Conservation (phyloP, 345 rosid genomes). For the Lepidium africanum region DNA sequence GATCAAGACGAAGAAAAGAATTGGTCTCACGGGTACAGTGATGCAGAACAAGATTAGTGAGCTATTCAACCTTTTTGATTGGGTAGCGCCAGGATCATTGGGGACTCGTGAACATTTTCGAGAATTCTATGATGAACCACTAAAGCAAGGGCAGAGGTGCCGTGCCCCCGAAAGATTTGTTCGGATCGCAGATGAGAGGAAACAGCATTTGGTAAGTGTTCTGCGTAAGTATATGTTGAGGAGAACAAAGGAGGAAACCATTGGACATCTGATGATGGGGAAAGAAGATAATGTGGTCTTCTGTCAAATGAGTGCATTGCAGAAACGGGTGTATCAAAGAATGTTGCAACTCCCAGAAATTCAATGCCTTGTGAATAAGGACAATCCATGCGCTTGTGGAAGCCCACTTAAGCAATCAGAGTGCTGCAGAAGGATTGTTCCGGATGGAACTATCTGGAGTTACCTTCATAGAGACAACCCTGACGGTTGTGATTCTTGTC, state of each 20-base stretch:
- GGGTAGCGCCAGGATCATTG: conserved; percentile 81
- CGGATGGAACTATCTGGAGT: conserved; percentile 85
- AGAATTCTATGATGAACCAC: conserved; percentile 79
- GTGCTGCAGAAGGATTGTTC: conserved; percentile 85
- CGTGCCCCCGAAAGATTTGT: conserved; percentile 77
- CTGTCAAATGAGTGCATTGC: conserved; percentile 88
- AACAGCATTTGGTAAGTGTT: conserved; percentile 61
- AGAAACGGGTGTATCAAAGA: conserved; percentile 73
- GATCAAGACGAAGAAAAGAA: conserved; percentile 50
- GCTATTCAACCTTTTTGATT: conserved; percentile 78
- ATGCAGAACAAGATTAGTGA: conserved; percentile 95
- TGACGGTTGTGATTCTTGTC: conserved; percentile 96
- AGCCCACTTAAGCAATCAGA: conserved; percentile 85
- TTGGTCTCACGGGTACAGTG: conserved; percentile 88
- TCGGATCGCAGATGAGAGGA: conserved; percentile 68
- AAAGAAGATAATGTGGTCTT: conserved; percentile 96
- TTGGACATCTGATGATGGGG: conserved; percentile 95
- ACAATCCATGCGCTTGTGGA: conserved; percentile 76
- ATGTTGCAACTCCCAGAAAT: conserved; percentile 78
- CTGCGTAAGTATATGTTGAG: conserved; percentile 77
- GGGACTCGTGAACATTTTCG: conserved; percentile 91
- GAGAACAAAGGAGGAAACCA: conserved; percentile 95
- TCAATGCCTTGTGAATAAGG: conserved; percentile 88
- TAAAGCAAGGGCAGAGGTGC: conserved; percentile 85
- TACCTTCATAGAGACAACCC: conserved; percentile 75